A percentile compares a stretch with the other conserved stretches of the same genome.
These are phyloP conservation scores for Cryptococcus sp. DNA, from an alignment of 1,284 basidiomycete species.

Conservation along the genomic window DNA sequence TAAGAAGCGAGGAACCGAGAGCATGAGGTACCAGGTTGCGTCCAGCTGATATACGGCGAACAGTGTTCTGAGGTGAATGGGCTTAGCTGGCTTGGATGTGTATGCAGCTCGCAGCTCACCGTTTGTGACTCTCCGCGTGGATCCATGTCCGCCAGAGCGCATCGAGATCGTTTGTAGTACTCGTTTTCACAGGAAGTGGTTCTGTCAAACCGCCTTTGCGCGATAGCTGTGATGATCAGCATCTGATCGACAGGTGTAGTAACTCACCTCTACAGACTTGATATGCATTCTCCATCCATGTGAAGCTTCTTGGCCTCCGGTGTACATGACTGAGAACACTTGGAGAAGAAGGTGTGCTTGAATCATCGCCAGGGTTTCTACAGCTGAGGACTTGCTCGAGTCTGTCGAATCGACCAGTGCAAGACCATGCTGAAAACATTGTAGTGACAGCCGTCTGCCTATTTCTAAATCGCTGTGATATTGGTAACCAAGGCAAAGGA, in stretches of 20 bases:
- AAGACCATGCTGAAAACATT: too few species aligned
- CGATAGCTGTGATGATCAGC: slow-evolving; percentile 12
- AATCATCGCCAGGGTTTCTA: too few species aligned
- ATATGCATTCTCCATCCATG: slow-evolving; percentile 22
- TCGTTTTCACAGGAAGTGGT: slow-evolving; percentile 14
- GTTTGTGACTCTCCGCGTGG: slow-evolving; percentile 27
- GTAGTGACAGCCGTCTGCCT: too few species aligned
- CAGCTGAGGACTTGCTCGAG: too few species aligned
- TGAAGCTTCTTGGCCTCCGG: slow-evolving; percentile 15
- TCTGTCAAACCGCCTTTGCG: slow-evolving; percentile 24
- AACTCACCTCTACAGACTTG: slow-evolving; percentile 23
- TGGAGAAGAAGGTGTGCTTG: slow-evolving; percentile 22
- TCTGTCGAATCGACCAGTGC: too few species aligned
- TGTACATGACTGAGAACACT: slow-evolving; percentile 22
- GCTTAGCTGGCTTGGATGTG: too few species aligned
- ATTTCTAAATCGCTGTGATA: too few species aligned
- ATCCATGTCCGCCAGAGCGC: slow-evolving; percentile 24
- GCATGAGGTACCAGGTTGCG: slow-evolving; percentile 32
- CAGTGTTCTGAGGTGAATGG: not conserved
- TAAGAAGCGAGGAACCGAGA: slow-evolving; percentile 31
- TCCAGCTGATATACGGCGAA: slow-evolving; percentile 26
- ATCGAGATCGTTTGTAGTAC: slow-evolving; percentile 14
- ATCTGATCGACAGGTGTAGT: not conserved
- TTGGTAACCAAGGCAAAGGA: too few species aligned
- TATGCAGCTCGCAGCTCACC: slow-evolving; percentile 11